phyloP scores from a whole-genome alignment of 306 rosid genomes.

The Cucurbita argyrosperma region DNA sequence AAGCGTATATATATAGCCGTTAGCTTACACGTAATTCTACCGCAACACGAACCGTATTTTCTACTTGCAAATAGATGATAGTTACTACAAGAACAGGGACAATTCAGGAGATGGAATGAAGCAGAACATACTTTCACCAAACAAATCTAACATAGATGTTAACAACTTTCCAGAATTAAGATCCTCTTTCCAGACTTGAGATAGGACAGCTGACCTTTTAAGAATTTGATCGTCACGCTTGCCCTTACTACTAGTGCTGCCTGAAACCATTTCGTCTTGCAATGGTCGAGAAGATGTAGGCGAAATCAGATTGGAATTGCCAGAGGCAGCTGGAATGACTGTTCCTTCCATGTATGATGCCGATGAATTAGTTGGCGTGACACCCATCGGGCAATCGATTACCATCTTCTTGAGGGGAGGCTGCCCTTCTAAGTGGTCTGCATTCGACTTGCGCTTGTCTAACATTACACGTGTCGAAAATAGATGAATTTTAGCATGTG shows the following conservation, averaged over 20 bases:
- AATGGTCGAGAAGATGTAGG: slow-evolving; percentile 31
- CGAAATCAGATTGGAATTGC: slow-evolving; percentile 20
- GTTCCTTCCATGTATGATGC: slow-evolving; percentile 48
- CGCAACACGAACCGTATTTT: background rate
- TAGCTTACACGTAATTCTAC: background rate
- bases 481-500: background rate
- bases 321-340: slow-evolving; percentile 6
- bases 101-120: slow-evolving; percentile 51
- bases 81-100: slow-evolving; percentile 27
- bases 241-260: slow-evolving; percentile 20
- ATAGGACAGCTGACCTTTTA: slow-evolving; percentile 38
- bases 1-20: background rate
- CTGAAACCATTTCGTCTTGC: slow-evolving; percentile 20
- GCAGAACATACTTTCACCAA: slow-evolving; percentile 54
- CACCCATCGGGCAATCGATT: slow-evolving; percentile 32
- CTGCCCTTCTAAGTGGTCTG: slow-evolving; percentile 53
- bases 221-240: slow-evolving; percentile 21
- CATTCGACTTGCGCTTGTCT: slow-evolving; percentile 74
- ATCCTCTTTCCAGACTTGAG: slow-evolving; percentile 91
- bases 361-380: slow-evolving; percentile 53
- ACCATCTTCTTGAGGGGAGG: slow-evolving; percentile 54
- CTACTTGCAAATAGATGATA: background rate
- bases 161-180: slow-evolving; percentile 54
- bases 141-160: slow-evolving; percentile 43
- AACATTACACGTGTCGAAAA: background rate